These are phyloP conservation scores for Leptographium flavum DNA, from an alignment of 2,329 filamentous ascomycete species.

Conservation along the genomic window DNA sequence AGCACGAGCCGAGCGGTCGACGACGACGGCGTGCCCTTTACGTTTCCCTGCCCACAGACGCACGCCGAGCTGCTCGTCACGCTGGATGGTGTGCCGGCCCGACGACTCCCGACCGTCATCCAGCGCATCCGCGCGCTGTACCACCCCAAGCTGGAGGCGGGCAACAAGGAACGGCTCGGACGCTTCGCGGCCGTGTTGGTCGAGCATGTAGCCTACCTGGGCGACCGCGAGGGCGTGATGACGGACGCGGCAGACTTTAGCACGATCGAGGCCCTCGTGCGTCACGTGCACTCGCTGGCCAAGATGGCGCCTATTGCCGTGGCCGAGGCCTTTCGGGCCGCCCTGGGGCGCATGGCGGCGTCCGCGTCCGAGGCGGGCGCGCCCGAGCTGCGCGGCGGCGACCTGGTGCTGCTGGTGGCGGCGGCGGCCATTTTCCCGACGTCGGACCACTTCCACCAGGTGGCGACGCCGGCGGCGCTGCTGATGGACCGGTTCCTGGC, in stretches of 20 bases:
- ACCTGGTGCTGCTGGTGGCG: constrained; percentile 71
- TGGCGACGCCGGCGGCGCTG: constrained; percentile 80
- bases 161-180: constrained; percentile 72
- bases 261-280: constrained; percentile 54
- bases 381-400: constrained; percentile 46
- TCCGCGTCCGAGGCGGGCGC: constrained; percentile 27
- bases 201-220: constrained; percentile 41
- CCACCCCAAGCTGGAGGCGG: constrained; percentile 69
- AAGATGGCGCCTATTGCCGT: constrained; percentile 73
- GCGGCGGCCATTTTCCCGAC: constrained; percentile 80
- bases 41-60: constrained; percentile 70
- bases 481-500: constrained; percentile 74
- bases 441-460: constrained; percentile 92
- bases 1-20: constrained; percentile 19
- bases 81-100: constrained; percentile 42
- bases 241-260: constrained; percentile 13
- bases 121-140: constrained; percentile 87
- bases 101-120: constrained; percentile 62
- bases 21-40: constrained; percentile 56
- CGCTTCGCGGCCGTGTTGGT: constrained; percentile 53
- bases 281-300: constrained; percentile 84
- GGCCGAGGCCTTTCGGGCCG: constrained; percentile 60
- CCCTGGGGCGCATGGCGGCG: constrained; percentile 42
- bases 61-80: constrained; percentile 61
- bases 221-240: no score